Evolutionary conservation across 441 rosid species (phyloP), one percentile per base, ranked within the genome.

Genomic region (Rhodomyrtus psidioides): DNA sequence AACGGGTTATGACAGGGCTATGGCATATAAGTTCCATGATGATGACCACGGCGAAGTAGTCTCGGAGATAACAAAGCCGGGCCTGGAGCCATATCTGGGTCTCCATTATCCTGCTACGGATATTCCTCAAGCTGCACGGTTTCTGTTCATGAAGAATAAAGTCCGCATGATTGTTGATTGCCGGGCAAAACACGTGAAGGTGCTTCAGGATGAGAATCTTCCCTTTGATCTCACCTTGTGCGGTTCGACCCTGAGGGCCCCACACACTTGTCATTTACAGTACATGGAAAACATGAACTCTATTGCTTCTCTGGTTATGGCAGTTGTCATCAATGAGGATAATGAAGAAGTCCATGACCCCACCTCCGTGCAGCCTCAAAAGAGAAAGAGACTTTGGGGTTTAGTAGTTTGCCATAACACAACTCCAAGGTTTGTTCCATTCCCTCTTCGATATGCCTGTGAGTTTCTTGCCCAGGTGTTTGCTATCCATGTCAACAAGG

Each of bases 41-140:
- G 99, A 97, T 89, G 99, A 96, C 88, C 99, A 97, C 65, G 99
- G 99, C 30, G 99, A 97, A 90, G 99, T 97, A 83, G 88, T 96
- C 83, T 90, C 99, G 12, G 99, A 97, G 94, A 87, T 92, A 49
- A 93, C 98, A 57, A 96, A 95, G 90, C 95, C 98, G 5, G 98
- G 95, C 51, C 90, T 95, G 84, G 98, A 96, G 91, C 98, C 99
- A 8, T 97, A 95, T 87, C 91, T 97, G 87, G 99, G 99, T 39
- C 88, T 97, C 90, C 99, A 97, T 87, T 97, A 97, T 91, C 99
- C 99, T 53, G 99, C 99, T 86, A 96, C 98, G 0, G 99, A 97
- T 86, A 95, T 97, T 86, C 99, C 99, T 85, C 99, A 97, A 88
- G 98, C 99, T 39, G 93, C 99, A 55, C 94, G 99, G 49, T 97